phyloP scores from a whole-genome alignment of 257 asterid species.

The Solanum paucissectum region DNA sequence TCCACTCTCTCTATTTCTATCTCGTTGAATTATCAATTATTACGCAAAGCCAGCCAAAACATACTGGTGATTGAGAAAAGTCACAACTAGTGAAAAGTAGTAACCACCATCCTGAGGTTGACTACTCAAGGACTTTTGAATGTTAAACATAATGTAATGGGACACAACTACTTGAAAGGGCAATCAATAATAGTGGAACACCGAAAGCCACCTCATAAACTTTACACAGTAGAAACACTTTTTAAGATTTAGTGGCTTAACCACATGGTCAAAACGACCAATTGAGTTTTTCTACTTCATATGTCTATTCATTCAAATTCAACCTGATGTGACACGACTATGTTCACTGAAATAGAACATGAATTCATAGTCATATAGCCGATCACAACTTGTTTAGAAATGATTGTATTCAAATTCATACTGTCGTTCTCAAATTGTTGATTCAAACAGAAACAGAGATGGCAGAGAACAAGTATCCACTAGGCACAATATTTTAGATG shows the following conservation, averaged over 20 bases:
- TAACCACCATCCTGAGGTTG: not conserved
- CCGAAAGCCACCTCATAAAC: conserved; percentile 16
- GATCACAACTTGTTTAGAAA: not conserved
- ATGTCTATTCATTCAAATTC: not conserved
- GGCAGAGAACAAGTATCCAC: no score
- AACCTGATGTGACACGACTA: not conserved
- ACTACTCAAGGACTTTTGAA: not conserved
- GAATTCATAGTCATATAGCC: not conserved
- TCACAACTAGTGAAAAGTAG: not conserved
- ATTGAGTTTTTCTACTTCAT: not conserved
- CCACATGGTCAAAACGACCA: not conserved
- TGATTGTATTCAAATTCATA: not conserved
- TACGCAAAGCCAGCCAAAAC: not conserved
- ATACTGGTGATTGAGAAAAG: not conserved
- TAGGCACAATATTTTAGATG: not conserved
- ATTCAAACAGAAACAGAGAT: not conserved
- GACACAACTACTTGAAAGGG: not conserved
- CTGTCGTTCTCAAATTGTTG: not conserved
- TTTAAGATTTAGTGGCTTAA: not conserved
- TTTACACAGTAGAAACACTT: not conserved
- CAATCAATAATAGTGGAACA: conserved; percentile 8
- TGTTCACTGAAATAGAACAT: not conserved
- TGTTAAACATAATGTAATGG: not conserved
- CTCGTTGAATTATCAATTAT: not conserved
- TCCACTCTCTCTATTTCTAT: not conserved